Percentiles rank a stretch among this genome's conserved stretches.
These are phyloP conservation scores for Vitellaria paradoxa DNA, from an alignment of 179 eudicot genomes.

Conservation along the genomic window DNA sequence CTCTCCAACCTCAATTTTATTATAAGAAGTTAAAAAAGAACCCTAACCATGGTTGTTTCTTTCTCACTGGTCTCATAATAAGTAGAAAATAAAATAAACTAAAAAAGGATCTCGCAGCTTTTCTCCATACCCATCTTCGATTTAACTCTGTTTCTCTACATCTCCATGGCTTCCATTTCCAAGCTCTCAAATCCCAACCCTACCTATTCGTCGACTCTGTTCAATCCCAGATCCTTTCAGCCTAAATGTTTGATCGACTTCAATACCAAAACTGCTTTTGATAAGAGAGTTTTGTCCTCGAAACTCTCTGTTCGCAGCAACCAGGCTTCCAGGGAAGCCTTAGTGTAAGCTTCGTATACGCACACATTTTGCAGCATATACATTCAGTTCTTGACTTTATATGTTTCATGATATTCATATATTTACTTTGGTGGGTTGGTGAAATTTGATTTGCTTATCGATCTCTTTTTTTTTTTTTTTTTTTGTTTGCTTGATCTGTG, in stretches of 20 bases:
- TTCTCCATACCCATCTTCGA: not conserved
- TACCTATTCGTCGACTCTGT: slow-evolving; percentile 13
- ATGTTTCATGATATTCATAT: not conserved
- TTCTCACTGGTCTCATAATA: not conserved
- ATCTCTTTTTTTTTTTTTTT: not conserved
- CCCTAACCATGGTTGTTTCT: too few relatives aligned
- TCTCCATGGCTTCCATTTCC: slow-evolving; percentile 36
- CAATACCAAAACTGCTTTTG: slow-evolving; percentile 6
- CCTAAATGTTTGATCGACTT: slow-evolving; percentile 22
- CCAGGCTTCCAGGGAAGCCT: slow-evolving; percentile 16
- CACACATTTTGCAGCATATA: too few relatives aligned
- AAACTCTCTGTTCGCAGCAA: slow-evolving; percentile 22
- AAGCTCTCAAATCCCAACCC: slow-evolving; percentile 27
- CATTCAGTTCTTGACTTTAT: too few relatives aligned
- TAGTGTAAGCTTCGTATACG: slow-evolving; percentile 28
- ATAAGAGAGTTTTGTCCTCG: slow-evolving; percentile 23
- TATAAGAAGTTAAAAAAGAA: too few relatives aligned
- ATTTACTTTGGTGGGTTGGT: not conserved
- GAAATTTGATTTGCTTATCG: not conserved
- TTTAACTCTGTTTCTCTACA: not conserved
- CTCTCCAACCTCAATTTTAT: too few relatives aligned
- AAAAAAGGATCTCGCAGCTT: too few relatives aligned
- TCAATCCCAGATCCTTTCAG: slow-evolving; percentile 12
- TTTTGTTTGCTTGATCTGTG: not conserved
- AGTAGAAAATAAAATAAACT: not conserved